phyloP scores from a whole-genome alignment of 768 basidiomycete species.

The Pleurotus djamor region DNA sequence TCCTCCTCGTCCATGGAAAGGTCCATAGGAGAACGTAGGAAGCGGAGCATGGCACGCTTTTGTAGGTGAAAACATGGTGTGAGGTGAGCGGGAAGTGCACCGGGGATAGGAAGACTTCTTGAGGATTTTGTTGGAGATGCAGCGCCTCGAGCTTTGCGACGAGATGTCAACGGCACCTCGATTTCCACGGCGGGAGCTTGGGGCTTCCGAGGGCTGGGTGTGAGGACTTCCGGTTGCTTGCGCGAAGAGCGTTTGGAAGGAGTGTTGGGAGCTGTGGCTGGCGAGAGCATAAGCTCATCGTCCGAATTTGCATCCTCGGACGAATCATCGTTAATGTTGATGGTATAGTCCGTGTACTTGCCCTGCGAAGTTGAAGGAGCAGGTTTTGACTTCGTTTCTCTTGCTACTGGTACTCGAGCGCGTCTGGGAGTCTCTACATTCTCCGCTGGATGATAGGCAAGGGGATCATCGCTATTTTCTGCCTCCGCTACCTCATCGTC shows the following conservation, averaged over 20 bases:
- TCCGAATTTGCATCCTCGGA: conserved; percentile 4
- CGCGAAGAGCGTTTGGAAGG: not conserved
- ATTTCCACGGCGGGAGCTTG: not conserved
- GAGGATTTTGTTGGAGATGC: not conserved
- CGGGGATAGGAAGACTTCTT: conserved; percentile 16
- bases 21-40: conserved; percentile 30
- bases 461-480: not conserved
- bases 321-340: not conserved
- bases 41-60: conserved; percentile 52
- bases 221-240: no score
- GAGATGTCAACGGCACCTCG: not conserved
- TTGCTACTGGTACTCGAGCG: not conserved
- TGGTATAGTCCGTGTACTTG: not conserved
- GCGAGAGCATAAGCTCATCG: conserved; percentile 22
- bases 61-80: conserved; percentile 48
- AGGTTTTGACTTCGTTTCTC: not conserved
- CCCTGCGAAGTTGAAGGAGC: not conserved
- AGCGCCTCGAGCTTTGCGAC: not conserved
- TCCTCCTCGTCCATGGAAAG: conserved; percentile 15
- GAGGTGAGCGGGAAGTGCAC: conserved; percentile 37
- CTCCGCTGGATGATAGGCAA: not conserved
- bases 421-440: not conserved
- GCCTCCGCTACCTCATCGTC: conserved; percentile 6
- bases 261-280: conserved; percentile 10
- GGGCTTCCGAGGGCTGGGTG: not conserved